These are phyloP conservation scores for Trichoderma pleuroti DNA, from an alignment of 2,329 filamentous ascomycete genomes.

Conservation along the genomic window DNA sequence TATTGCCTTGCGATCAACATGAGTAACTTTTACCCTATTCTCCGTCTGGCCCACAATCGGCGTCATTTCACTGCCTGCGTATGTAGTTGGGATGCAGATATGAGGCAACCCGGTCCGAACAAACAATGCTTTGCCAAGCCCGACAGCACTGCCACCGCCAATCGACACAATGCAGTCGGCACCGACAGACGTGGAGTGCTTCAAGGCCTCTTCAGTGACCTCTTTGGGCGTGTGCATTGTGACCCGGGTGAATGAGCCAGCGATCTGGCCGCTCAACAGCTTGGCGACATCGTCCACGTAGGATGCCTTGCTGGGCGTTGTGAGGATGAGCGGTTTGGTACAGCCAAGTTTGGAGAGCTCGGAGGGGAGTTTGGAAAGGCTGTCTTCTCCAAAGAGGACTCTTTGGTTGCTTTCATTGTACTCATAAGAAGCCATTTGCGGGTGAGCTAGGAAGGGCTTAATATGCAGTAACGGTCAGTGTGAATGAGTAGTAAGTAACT, in stretches of 20 bases:
- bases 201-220: conserved; percentile 55
- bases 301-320: conserved; percentile 39
- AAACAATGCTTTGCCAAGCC: conserved; percentile 57
- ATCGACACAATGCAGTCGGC: conserved; percentile 47
- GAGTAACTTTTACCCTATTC: conserved; percentile 55
- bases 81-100: conserved; percentile 56
- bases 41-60: conserved; percentile 61
- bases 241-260: conserved; percentile 46
- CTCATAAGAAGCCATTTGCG: background rate
- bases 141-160: conserved; percentile 39
- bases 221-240: conserved; percentile 61
- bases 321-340: conserved; percentile 51
- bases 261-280: conserved; percentile 4
- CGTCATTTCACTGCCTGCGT: conserved; percentile 62
- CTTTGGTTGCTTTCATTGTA: conserved; percentile 8
- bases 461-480: background rate
- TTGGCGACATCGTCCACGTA: background rate
- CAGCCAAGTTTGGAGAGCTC: conserved; percentile 45
- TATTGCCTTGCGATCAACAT: conserved; percentile 55
- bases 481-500: background rate
- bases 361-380: conserved; percentile 46
- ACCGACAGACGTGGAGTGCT: conserved; percentile 39
- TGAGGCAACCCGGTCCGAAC: conserved; percentile 52
- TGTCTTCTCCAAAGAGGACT: conserved; percentile 55
- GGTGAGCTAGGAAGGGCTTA: background rate